Conservation (phyloP, 441 rosid genomes). For the Populus hybrid region DNA sequence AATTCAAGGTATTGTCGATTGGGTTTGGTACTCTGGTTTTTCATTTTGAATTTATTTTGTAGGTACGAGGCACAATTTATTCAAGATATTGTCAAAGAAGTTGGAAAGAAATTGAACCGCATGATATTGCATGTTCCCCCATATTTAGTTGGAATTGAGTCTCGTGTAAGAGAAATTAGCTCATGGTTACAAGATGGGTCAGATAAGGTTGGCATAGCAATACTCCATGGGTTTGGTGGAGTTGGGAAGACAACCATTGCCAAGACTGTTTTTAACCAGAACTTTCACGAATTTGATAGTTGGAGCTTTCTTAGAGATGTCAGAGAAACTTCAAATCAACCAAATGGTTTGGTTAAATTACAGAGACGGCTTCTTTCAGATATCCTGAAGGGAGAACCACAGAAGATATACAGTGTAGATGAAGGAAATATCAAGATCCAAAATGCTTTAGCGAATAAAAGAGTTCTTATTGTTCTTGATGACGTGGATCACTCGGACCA, state of each 20-base stretch:
- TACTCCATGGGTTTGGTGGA: conserved; percentile 20
- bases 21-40: background rate
- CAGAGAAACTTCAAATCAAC: conserved; percentile 9
- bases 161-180: background rate
- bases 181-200: conserved; percentile 9
- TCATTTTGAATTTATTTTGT: background rate
- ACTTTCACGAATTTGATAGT: conserved; percentile 7
- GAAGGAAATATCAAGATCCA: conserved; percentile 11
- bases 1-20: background rate
- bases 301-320: conserved; percentile 19
- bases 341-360: conserved; percentile 16
- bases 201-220: conserved; percentile 12
- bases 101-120: background rate
- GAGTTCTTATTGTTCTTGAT: conserved; percentile 23
- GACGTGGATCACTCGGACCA: conserved; percentile 17
- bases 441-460: background rate
- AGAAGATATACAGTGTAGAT: conserved; percentile 2
- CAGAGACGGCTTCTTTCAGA: conserved; percentile 20
- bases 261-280: conserved; percentile 12
- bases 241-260: conserved; percentile 28
- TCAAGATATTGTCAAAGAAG: conserved; percentile 11
- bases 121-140: conserved; percentile 1
- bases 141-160: conserved; percentile 21
- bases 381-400: background rate
- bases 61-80: conserved; percentile 8